These are phyloP conservation scores for Pichia rugopelliculosa DNA, from an alignment of 805 yeast species.

Conservation along the genomic window DNA sequence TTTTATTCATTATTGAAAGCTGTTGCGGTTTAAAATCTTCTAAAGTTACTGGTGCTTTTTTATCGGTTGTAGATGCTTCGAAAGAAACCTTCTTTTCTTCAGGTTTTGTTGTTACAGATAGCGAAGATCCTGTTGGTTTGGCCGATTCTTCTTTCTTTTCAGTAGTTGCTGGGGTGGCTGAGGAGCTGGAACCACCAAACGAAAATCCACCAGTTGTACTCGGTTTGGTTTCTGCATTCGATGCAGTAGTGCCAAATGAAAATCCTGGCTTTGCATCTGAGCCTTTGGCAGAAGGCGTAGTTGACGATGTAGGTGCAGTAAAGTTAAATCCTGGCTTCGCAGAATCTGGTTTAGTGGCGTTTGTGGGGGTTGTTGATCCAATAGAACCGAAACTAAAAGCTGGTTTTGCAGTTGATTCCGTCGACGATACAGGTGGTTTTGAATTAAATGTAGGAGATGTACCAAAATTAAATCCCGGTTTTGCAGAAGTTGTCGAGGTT, in stretches of 20 bases:
- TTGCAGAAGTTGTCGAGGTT: slow-evolving; percentile 8
- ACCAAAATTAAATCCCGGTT: slow-evolving; percentile 1
- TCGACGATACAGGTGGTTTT: neutral
- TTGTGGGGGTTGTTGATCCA: neutral
- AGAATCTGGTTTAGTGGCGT: slow-evolving; percentile 10
- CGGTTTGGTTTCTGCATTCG: slow-evolving; percentile 2
- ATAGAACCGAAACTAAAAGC: slow-evolving; percentile 14
- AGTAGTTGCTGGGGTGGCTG: slow-evolving; percentile 6
- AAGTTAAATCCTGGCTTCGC: slow-evolving; percentile 5
- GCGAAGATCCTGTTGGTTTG: neutral
- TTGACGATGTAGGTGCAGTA: slow-evolving; percentile 3
- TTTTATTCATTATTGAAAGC: slow-evolving; percentile 78
- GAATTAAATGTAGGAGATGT: slow-evolving; percentile 1
- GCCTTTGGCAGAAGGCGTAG: too few species aligned
- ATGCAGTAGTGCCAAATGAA: slow-evolving; percentile 14
- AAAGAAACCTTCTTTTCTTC: slow-evolving; percentile 6
- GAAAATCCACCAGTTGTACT: slow-evolving; percentile 1
- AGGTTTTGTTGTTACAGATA: neutral
- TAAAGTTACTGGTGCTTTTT: slow-evolving; percentile 31
- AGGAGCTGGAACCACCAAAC: slow-evolving; percentile 8
- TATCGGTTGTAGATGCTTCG: slow-evolving; percentile 4
- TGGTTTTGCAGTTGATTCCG: neutral
- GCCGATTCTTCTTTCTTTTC: neutral
- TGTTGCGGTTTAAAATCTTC: slow-evolving; percentile 59
- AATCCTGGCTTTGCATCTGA: slow-evolving; percentile 2